phyloP scores from a whole-genome alignment of 805 yeast species.

The Limtongia smithiae region DNA sequence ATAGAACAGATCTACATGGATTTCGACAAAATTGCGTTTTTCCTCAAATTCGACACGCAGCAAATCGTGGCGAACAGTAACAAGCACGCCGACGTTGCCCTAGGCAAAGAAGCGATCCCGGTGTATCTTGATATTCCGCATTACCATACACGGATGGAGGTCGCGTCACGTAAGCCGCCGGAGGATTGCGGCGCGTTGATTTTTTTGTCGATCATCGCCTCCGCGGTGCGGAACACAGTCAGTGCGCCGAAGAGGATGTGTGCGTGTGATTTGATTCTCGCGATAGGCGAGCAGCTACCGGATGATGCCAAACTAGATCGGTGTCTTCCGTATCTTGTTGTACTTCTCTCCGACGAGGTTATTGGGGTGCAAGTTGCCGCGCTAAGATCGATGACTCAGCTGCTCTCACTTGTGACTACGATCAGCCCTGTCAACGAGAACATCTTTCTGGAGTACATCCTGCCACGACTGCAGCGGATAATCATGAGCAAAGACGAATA shows the following conservation, averaged over 20 bases:
- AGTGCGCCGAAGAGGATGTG: conserved; percentile 57
- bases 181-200: conserved; percentile 49
- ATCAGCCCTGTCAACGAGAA: conserved; percentile 72
- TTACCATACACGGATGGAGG: conserved; percentile 16
- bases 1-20: conserved; percentile 58
- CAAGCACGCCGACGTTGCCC: neutral
- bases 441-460: conserved; percentile 74
- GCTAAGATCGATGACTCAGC: conserved; percentile 60
- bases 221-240: conserved; percentile 58
- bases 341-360: conserved; percentile 66
- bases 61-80: neutral
- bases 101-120: conserved; percentile 25
- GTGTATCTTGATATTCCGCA: conserved; percentile 30
- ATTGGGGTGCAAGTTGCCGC: conserved; percentile 66
- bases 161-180: conserved; percentile 12
- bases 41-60: conserved; percentile 38
- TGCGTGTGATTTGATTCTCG: conserved; percentile 72
- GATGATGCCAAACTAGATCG: conserved; percentile 87
- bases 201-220: conserved; percentile 53
- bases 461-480: conserved; percentile 61
- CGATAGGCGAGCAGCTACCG: conserved; percentile 67
- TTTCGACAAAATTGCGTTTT: conserved; percentile 49
- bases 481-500: conserved; percentile 43
- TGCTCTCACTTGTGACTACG: conserved; percentile 58
- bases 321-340: conserved; percentile 72